Percentiles rank a stretch among this genome's conserved stretches.
phyloP scores from a whole-genome alignment of 2,329 filamentous ascomycete genomes.

The Aspergillus japonicus region DNA sequence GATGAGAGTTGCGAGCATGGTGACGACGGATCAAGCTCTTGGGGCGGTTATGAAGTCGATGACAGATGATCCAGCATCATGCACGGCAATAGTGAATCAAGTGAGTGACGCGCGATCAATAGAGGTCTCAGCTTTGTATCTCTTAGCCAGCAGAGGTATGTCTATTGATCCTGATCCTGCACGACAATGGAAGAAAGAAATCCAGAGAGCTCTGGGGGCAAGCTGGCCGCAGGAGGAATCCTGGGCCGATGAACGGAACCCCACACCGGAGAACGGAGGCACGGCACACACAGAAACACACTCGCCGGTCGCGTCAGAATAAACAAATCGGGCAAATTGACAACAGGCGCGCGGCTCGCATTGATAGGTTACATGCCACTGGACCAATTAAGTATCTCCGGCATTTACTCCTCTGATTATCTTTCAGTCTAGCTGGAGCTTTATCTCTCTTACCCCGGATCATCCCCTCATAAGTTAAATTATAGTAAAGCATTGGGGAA shows the following conservation, averaged over 20 bases:
- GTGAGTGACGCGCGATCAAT: background rate
- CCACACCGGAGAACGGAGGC: background rate
- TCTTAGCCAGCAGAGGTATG: background rate
- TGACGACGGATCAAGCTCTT: background rate
- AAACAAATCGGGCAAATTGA: background rate
- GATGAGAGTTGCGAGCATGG: slow-evolving; percentile 38
- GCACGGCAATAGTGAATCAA: background rate
- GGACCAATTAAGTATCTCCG: background rate
- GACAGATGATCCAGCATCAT: background rate
- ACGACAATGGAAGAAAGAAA: background rate
- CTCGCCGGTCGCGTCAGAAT: slow-evolving; percentile 1
- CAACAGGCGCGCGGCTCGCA: slow-evolving; percentile 10
- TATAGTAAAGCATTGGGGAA: background rate
- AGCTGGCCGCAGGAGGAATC: slow-evolving; percentile 12
- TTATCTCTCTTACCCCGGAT: background rate
- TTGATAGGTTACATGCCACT: slow-evolving; percentile 1
- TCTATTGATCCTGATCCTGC: background rate
- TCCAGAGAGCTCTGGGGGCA: background rate
- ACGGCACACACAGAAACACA: background rate
- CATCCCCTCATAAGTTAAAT: background rate
- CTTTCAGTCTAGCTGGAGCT: background rate
- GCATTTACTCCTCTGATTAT: background rate
- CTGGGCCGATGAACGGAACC: slow-evolving; percentile 10
- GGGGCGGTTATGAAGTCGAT: background rate
- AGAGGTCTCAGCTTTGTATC: background rate